These are phyloP conservation scores for Cadophora gregata DNA, from an alignment of 2,329 filamentous ascomycete species.

Conservation along the genomic window DNA sequence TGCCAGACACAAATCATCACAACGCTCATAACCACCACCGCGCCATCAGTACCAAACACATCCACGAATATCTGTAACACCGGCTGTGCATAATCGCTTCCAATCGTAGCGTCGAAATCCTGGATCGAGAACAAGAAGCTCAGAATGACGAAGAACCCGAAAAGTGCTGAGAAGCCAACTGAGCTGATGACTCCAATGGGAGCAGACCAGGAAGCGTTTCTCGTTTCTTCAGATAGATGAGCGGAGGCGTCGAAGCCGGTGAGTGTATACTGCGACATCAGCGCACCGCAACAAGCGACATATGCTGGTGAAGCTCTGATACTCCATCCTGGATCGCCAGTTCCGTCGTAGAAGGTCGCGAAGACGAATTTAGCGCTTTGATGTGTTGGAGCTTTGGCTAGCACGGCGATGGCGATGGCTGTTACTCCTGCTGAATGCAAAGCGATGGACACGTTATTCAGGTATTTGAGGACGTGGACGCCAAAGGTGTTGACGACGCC, in stretches of 20 bases:
- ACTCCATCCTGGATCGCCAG: constrained; percentile 58
- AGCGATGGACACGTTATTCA: constrained; percentile 62
- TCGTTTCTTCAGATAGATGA: constrained; percentile 63
- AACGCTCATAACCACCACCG: constrained; percentile 59
- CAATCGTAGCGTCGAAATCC: constrained; percentile 57
- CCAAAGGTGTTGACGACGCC: constrained; percentile 63
- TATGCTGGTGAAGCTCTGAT: constrained; percentile 59
- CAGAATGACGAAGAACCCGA: constrained; percentile 65
- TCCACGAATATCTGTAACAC: constrained; percentile 65
- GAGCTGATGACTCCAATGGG: constrained; percentile 63
- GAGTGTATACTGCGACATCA: constrained; percentile 61
- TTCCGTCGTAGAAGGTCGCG: constrained; percentile 58
- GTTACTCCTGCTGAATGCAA: constrained; percentile 60
- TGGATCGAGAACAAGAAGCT: constrained; percentile 64
- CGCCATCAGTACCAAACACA: constrained; percentile 60
- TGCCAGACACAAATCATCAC: constrained; percentile 67
- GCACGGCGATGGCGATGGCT: constrained; percentile 58
- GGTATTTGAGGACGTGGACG: constrained; percentile 58
- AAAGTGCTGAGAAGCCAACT: constrained; percentile 60
- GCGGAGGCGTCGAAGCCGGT: constrained; percentile 62
- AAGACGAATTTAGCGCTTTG: constrained; percentile 63
- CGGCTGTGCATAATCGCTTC: constrained; percentile 55
- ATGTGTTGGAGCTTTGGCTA: constrained; percentile 62
- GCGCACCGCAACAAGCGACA: constrained; percentile 57
- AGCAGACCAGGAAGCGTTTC: constrained; percentile 60